phyloP scores from a whole-genome alignment of 495 filamentous ascomycete genomes.

The Daldinia loculata region DNA sequence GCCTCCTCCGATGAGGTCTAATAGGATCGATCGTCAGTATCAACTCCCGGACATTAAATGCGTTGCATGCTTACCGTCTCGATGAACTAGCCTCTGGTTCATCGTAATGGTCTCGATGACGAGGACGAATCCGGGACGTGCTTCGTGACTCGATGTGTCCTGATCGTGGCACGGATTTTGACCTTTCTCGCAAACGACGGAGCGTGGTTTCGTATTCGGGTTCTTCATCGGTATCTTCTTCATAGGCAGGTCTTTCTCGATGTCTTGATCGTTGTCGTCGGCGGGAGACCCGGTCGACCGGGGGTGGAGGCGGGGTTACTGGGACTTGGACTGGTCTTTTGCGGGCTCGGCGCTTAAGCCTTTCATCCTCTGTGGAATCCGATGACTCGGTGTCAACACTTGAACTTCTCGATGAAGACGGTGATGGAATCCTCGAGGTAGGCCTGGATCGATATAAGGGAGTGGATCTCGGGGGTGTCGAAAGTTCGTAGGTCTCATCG shows the following conservation, averaged over 20 bases:
- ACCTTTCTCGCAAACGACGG: conserved; percentile 39
- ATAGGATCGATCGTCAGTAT: conserved; percentile 29
- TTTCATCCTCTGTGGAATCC: conserved; percentile 49
- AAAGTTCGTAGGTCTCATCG: conserved; percentile 43
- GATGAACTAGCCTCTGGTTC: conserved; percentile 48
- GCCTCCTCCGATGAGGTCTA: conserved; percentile 45
- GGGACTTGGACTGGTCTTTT: conserved; percentile 31
- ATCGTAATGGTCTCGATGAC: conserved; percentile 40
- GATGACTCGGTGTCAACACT: conserved; percentile 53
- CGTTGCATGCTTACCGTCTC: conserved; percentile 48
- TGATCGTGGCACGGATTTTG: conserved; percentile 33
- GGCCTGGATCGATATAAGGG: conserved; percentile 52
- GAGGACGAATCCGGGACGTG: conserved; percentile 30
- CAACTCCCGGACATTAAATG: not conserved
- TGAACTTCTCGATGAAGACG: conserved; percentile 50
- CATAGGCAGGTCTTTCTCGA: conserved; percentile 33
- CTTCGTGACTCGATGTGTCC: conserved; percentile 39
- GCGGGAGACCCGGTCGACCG: conserved; percentile 27
- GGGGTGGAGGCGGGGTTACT: conserved; percentile 29
- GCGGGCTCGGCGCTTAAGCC: conserved; percentile 32
- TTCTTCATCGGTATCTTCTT: conserved; percentile 45
- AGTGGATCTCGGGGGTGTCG: conserved; percentile 52
- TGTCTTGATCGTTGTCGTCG: conserved; percentile 38
- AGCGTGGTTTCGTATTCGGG: conserved; percentile 39
- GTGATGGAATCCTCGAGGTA: conserved; percentile 50